Evolutionary conservation across 2,329 filamentous ascomycete genomes (phyloP).

Genomic region (Phaeosphaeria sp.): DNA sequence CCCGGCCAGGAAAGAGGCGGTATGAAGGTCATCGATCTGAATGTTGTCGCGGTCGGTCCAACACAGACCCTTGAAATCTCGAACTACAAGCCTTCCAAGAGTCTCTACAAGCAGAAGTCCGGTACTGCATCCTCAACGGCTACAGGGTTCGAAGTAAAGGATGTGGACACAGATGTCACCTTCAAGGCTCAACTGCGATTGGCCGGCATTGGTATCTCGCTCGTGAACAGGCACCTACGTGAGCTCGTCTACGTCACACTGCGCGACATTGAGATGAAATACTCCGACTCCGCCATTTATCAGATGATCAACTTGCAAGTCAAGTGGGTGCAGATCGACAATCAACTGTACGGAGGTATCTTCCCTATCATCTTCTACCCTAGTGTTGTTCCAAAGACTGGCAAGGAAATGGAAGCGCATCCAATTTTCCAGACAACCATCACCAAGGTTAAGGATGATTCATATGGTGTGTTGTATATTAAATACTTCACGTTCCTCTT

Average conservation of each 20-base stretch:
- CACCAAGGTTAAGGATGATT: constrained; percentile 96
- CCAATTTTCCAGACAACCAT: constrained; percentile 92
- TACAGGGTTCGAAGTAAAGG: constrained; percentile 90
- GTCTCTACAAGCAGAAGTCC: constrained; percentile 78
- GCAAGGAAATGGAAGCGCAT: constrained; percentile 94
- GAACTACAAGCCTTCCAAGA: constrained; percentile 92
- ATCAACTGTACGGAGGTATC: constrained; percentile 96
- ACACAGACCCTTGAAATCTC: constrained; percentile 94
- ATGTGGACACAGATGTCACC: constrained; percentile 83
- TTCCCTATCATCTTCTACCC: constrained; percentile 98
- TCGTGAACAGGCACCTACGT: constrained; percentile 89
- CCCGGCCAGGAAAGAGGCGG: constrained; percentile 66
- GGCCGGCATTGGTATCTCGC: constrained; percentile 88
- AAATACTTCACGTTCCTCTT: constrained; percentile 94
- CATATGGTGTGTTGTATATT: constrained; percentile 96
- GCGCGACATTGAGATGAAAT: constrained; percentile 87
- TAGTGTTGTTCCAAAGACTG: constrained; percentile 95
- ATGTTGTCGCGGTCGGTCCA: constrained; percentile 92
- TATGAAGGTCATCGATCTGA: constrained; percentile 93
- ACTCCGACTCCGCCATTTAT: constrained; percentile 90
- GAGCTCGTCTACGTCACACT: constrained; percentile 95
- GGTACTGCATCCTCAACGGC: constrained; percentile 62
- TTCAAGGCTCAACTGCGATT: constrained; percentile 89
- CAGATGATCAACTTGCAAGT: constrained; percentile 89
- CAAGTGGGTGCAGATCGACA: constrained; percentile 99